Evolutionary conservation across 306 rosid genomes (phyloP).

Genomic region (Rosa chinensis): DNA sequence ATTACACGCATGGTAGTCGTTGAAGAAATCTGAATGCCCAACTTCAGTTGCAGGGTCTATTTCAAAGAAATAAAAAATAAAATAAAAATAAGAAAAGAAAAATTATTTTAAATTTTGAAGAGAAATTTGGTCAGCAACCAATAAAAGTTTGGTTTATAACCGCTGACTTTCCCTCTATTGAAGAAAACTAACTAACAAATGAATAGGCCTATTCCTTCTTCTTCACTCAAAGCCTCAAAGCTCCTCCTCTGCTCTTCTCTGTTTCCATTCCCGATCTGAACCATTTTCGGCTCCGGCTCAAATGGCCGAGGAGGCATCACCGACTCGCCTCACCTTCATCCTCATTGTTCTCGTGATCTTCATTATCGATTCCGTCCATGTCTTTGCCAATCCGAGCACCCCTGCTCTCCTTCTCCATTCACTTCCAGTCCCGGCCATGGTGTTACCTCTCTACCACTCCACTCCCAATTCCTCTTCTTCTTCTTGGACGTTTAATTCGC

Average conservation of each 20-base stretch:
- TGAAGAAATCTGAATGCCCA: background rate
- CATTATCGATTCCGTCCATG: background rate
- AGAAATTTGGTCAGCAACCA: background rate
- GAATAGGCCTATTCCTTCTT: background rate
- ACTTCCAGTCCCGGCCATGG: constrained; percentile 54
- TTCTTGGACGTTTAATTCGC: constrained; percentile 32
- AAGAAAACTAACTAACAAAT: background rate
- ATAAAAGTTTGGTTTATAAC: background rate
- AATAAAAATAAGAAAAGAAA: background rate
- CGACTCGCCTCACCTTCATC: constrained; percentile 25
- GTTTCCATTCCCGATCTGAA: background rate
- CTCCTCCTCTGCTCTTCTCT: background rate
- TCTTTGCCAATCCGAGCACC: constrained; percentile 38
- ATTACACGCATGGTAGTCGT: background rate
- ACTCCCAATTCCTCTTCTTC: constrained; percentile 39
- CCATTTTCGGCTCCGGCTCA: background rate
- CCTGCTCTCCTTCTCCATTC: constrained; percentile 33
- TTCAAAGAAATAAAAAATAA: background rate
- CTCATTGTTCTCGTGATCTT: constrained; percentile 20
- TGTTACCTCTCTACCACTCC: constrained; percentile 69
- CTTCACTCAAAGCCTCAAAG: background rate
- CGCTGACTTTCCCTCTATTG: background rate
- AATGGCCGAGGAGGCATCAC: background rate
- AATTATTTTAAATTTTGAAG: background rate
- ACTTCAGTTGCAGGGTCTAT: background rate